Evolutionary conservation across 306 rosid species (phyloP).

Genomic region (Cucurbita maxima): DNA sequence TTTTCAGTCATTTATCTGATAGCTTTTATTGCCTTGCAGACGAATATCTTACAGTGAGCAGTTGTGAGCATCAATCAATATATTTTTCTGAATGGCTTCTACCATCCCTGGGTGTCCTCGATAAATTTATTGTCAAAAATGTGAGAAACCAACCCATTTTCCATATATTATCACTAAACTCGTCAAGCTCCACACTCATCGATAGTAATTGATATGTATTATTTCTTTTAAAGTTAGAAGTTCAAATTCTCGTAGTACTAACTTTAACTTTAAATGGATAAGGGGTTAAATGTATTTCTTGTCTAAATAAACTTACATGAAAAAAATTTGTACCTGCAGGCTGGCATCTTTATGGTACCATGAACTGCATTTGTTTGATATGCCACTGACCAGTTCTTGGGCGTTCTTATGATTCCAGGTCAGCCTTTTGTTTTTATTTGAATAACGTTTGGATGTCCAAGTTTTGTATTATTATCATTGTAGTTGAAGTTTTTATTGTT

Average conservation of each 20-base stretch:
- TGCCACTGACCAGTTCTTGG: background rate
- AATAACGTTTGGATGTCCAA: background rate
- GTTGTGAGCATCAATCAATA: conserved; percentile 23
- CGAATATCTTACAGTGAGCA: conserved; percentile 20
- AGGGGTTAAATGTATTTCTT: background rate
- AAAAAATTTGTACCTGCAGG: conserved; percentile 26
- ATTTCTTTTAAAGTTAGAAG: too few species aligned
- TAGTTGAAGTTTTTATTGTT: background rate
- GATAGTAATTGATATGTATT: too few species aligned
- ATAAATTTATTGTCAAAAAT: conserved; percentile 51
- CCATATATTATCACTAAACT: background rate
- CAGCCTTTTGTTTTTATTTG: background rate
- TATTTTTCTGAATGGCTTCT: conserved; percentile 62
- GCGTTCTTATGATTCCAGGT: background rate
- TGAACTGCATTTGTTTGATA: conserved; percentile 11
- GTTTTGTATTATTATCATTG: background rate
- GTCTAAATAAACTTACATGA: background rate
- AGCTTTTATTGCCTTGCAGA: conserved; percentile 29
- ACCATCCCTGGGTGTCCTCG: conserved; percentile 37
- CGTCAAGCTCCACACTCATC: too few species aligned
- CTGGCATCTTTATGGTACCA: conserved; percentile 30
- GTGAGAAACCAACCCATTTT: conserved; percentile 26
- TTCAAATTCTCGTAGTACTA: too few species aligned
- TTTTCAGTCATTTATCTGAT: background rate
- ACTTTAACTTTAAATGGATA: background rate